Evolutionary conservation across 768 basidiomycete genomes (phyloP).

Genomic region (Lactarius quietus): DNA sequence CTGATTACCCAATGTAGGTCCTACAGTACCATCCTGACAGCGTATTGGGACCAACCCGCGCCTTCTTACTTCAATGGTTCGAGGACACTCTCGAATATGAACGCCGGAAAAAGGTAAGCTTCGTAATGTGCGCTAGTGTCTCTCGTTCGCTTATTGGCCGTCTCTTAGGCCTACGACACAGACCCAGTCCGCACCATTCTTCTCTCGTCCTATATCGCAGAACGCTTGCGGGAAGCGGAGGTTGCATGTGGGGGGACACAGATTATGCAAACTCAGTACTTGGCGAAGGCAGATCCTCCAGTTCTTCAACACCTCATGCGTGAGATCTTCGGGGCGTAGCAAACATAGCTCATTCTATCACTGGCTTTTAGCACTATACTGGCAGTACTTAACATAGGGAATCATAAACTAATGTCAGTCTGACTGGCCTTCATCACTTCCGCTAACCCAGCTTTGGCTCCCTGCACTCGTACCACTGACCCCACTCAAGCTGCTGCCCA

Average conservation of each 20-base stretch:
- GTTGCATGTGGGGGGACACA: slow-evolving; percentile 53
- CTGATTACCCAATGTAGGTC: neutral
- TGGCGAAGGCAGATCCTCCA: slow-evolving; percentile 64
- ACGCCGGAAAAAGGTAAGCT: slow-evolving; percentile 66
- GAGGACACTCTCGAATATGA: slow-evolving; percentile 71
- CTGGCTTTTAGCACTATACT: neutral
- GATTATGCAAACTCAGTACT: slow-evolving; percentile 55
- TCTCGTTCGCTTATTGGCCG: neutral
- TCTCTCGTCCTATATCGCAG: slow-evolving; percentile 58
- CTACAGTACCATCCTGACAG: slow-evolving; percentile 39
- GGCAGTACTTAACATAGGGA: neutral
- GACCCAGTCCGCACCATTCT: slow-evolving; percentile 70
- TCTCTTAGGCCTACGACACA: slow-evolving; percentile 54
- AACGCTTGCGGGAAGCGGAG: slow-evolving; percentile 62
- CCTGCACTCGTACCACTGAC: slow-evolving; percentile 25
- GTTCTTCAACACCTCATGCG: slow-evolving; percentile 63
- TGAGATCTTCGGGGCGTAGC: slow-evolving; percentile 28
- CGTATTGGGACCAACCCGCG: slow-evolving; percentile 73
- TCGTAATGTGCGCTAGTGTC: neutral
- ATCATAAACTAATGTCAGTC: slow-evolving; percentile 11
- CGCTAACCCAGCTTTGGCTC: slow-evolving; percentile 26
- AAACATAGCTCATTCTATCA: neutral
- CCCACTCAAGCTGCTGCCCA: slow-evolving; percentile 27
- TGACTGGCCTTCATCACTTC: slow-evolving; percentile 25
- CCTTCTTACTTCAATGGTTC: slow-evolving; percentile 54